Evolutionary conservation across 1,284 basidiomycete genomes (phyloP).

Genomic region (Tranzscheliella williamsii): DNA sequence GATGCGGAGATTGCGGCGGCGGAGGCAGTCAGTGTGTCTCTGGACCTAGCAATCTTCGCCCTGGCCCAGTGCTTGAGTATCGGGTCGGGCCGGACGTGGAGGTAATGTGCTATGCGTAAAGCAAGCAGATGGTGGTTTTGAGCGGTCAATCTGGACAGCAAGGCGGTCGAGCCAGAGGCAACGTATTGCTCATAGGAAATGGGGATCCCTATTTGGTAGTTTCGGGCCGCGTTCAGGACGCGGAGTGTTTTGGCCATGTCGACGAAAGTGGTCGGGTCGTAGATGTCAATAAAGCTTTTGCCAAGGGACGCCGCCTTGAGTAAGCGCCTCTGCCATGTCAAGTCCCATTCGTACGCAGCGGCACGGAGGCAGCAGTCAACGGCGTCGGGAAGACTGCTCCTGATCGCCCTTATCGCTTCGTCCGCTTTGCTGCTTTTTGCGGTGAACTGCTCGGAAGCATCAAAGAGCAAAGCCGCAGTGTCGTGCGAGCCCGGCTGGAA

Average conservation of each 20-base stretch:
- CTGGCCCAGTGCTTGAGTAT: conserved; percentile 96
- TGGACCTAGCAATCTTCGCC: conserved; percentile 79
- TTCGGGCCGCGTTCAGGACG: conserved; percentile 90
- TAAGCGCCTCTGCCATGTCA: conserved; percentile 81
- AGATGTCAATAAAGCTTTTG: conserved; percentile 85
- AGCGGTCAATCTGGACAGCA: conserved; percentile 80
- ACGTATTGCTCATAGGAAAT: conserved; percentile 83
- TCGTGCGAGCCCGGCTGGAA: conserved; percentile 91
- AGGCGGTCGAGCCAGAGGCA: conserved; percentile 60
- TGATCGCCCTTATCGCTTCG: conserved; percentile 85
- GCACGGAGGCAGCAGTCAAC: conserved; percentile 93
- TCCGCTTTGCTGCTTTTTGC: conserved; percentile 84
- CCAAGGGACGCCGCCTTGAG: conserved; percentile 91
- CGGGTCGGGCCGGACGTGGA: conserved; percentile 78
- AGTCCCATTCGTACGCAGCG: conserved; percentile 88
- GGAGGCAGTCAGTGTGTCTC: conserved; percentile 49
- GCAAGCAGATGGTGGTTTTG: conserved; percentile 89
- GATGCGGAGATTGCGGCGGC: conserved; percentile 16
- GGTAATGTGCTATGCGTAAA: conserved; percentile 82
- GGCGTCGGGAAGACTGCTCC: conserved; percentile 74
- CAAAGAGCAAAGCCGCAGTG: conserved; percentile 85
- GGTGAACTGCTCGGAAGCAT: conserved; percentile 85
- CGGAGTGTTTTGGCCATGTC: conserved; percentile 87
- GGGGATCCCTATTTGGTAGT: conserved; percentile 89
- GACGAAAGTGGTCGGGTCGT: conserved; percentile 87